Percentiles rank a stretch among this genome's conserved stretches.
Evolutionary conservation across 176 grass and related monocot species (phyloP).

Genomic region (Avena eriantha): DNA sequence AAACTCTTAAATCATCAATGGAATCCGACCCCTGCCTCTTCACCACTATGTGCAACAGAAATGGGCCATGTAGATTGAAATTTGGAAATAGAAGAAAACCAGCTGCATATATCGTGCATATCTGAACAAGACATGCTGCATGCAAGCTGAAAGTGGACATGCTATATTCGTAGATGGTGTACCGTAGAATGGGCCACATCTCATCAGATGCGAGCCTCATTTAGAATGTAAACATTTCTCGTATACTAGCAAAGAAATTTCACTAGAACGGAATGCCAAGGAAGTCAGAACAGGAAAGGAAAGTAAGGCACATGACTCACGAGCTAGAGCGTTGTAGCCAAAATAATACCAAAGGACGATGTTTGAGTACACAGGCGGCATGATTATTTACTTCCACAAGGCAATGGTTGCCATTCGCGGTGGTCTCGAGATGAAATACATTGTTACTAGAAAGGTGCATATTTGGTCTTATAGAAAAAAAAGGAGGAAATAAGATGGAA

Average conservation of each 20-base stretch:
- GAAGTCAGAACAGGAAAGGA: too few species aligned
- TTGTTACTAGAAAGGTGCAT: too few species aligned
- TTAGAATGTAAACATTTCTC: not conserved
- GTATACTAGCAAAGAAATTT: not conserved
- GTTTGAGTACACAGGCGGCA: not conserved
- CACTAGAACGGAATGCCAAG: constrained; percentile 21
- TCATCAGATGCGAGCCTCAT: not conserved
- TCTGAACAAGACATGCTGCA: too few species aligned
- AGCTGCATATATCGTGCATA: not conserved
- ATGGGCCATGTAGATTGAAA: not conserved
- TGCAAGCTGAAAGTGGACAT: not conserved
- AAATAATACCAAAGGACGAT: not conserved
- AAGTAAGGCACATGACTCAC: too few species aligned
- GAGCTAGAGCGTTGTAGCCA: too few species aligned
- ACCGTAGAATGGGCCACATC: not conserved
- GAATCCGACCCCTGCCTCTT: not conserved
- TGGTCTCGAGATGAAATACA: too few species aligned
- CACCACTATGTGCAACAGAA: not conserved
- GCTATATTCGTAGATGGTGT: not conserved
- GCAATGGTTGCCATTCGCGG: not conserved
- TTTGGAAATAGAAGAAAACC: not conserved
- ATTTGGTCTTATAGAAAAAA: too few species aligned
- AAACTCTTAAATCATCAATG: not conserved
- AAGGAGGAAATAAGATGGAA: too few species aligned
- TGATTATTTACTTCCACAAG: not conserved